phyloP scores from a whole-genome alignment of 495 filamentous ascomycete species.

The Penicillium steckii region DNA sequence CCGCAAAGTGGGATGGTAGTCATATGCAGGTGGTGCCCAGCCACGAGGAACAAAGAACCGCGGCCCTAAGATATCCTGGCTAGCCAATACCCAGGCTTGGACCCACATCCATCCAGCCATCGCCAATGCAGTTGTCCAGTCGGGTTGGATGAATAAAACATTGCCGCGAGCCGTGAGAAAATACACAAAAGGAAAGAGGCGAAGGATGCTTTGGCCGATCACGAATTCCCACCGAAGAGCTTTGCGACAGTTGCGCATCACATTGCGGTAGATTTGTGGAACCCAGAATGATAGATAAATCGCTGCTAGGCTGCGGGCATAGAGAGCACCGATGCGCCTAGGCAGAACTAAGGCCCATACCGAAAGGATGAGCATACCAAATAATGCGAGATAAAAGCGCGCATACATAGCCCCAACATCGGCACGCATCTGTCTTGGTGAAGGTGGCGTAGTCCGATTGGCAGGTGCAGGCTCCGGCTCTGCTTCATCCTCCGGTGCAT shows the following conservation, averaged over 20 bases:
- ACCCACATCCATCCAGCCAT: constrained; percentile 86
- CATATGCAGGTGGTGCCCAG: constrained; percentile 83
- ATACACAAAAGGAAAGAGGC: constrained; percentile 76
- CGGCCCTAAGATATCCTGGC: constrained; percentile 84
- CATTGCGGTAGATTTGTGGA: constrained; percentile 88
- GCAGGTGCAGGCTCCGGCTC: constrained; percentile 23
- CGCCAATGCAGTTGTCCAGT: constrained; percentile 57
- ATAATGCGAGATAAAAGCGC: constrained; percentile 72
- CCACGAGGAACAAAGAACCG: constrained; percentile 68
- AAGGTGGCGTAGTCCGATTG: constrained; percentile 27
- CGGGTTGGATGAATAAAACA: constrained; percentile 73
- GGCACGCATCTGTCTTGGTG: constrained; percentile 39
- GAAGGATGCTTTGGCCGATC: constrained; percentile 73
- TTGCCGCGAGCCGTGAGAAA: constrained; percentile 74
- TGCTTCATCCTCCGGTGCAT: constrained; percentile 48
- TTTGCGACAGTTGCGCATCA: constrained; percentile 86
- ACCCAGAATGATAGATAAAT: constrained; percentile 86
- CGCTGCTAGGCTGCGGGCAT: constrained; percentile 65
- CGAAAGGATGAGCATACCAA: constrained; percentile 69
- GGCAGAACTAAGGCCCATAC: constrained; percentile 77
- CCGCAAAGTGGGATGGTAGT: constrained; percentile 90
- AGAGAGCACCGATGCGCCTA: constrained; percentile 61
- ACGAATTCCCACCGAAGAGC: constrained; percentile 87
- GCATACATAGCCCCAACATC: constrained; percentile 76
- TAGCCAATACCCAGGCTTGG: constrained; percentile 75